Conservation (phyloP, 139 green algal species). For the Trebouxia sp. region DNA sequence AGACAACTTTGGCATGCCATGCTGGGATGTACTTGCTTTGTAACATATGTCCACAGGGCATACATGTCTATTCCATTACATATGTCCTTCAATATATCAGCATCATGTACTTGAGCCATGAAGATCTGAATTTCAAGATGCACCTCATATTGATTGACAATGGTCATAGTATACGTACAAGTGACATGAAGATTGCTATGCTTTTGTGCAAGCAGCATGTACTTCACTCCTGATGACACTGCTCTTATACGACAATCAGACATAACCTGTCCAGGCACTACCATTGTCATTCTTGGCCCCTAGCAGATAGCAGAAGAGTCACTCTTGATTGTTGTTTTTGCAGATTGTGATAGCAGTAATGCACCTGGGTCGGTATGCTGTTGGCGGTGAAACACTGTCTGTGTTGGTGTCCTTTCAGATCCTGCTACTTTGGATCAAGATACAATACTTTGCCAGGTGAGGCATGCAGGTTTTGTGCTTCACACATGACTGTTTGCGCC, state of each 20-base stretch:
- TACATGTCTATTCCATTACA: too few relatives aligned
- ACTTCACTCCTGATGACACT: background rate
- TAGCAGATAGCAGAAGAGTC: background rate
- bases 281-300: background rate
- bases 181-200: background rate
- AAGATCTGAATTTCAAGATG: too few relatives aligned
- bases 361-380: slow-evolving; percentile 44
- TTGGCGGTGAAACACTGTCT: slow-evolving; percentile 40
- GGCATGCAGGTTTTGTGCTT: too few relatives aligned
- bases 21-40: too few relatives aligned
- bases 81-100: too few relatives aligned
- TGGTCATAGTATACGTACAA: background rate
- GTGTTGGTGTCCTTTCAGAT: slow-evolving; percentile 38
- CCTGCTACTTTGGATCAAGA: slow-evolving; percentile 46
- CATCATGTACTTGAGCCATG: too few relatives aligned
- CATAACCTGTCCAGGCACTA: too few relatives aligned
- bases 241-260: background rate
- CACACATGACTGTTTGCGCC: too few relatives aligned
- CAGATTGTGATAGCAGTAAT: slow-evolving; percentile 52
- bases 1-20: too few relatives aligned
- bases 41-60: too few relatives aligned
- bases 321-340: background rate
- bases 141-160: background rate
- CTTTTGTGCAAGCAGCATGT: too few relatives aligned
- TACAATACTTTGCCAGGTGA: slow-evolving; percentile 19